Base-by-base conservation (phyloP, 805 yeast genomes). In the Nakazawaea anatomiae region DNA sequence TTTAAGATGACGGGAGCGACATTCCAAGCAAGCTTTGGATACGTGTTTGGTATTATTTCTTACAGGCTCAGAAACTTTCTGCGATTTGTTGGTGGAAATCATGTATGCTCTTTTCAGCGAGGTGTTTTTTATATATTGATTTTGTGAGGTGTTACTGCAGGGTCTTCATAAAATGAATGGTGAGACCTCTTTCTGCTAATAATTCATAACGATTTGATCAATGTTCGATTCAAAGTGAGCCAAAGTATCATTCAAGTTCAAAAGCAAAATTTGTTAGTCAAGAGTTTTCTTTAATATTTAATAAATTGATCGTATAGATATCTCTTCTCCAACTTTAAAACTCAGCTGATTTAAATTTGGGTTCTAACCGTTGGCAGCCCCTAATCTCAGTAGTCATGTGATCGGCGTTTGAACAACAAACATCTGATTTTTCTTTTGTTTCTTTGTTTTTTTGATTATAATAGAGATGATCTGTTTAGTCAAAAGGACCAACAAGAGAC, bases 21-120 rank as follows among this genome's bases (percentile, higher is more conserved):
- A 77, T 54, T 76, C 76, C 32, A 77, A 58, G 58, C 83, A 77
- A 0, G 82, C 83, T 25, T 74, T 58, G 0, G 76, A 69, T 5
- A 73, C 75, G 47, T 74, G 78, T 52, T 72, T 73, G 2, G 60
- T 59, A 35, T 58, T 58, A 10, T 55, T 43, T 28, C 55, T 52
- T 29, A 36, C 10, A 27, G 14, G 31, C 11, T 14, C 18, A 5
- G 27, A 10, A 28, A 27, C 34, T 6, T 36, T 30, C 5, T 8
- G 11, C 11, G 14, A 10, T 6, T 25, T 35, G 27, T 6, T 12
- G 3, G 35, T 43, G 28, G 32, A 31, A 18, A 7, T 31, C 39
- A 43, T 43, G 8, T 43, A 29, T 11, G 25, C 25, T 18, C 25
- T 18, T 18, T 3, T 18, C 25, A 18, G 25, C 25, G 25, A 18